phyloP scores from a whole-genome alignment of 2,329 filamentous ascomycete species.

The Cadophora sp. region DNA sequence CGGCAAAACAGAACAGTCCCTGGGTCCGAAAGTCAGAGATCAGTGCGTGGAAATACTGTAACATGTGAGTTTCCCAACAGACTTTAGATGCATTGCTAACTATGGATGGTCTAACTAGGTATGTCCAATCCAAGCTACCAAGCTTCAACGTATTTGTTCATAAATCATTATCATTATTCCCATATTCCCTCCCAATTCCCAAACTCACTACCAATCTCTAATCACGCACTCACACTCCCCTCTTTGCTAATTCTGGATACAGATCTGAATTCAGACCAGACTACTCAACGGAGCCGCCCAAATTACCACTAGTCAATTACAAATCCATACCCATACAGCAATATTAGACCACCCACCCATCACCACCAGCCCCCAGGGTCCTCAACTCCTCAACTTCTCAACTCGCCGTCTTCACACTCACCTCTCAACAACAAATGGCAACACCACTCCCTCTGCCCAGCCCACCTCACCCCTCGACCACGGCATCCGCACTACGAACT shows the following conservation, averaged over 20 bases:
- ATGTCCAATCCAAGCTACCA: background rate
- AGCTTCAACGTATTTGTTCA: background rate
- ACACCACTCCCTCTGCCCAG: background rate
- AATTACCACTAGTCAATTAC: background rate
- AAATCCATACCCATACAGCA: background rate
- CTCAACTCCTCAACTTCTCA: background rate
- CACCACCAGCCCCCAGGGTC: background rate
- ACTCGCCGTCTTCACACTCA: no score
- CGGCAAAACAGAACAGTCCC: background rate
- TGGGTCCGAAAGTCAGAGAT: background rate
- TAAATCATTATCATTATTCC: background rate
- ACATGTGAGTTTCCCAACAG: background rate
- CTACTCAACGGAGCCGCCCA: background rate
- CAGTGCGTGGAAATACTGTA: no score
- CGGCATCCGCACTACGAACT: background rate
- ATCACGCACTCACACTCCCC: background rate
- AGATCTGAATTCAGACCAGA: background rate
- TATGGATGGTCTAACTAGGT: background rate
- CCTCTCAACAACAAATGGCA: conserved; percentile 4
- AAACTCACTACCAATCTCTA: background rate
- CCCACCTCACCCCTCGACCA: background rate
- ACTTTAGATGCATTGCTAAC: conserved; percentile 10
- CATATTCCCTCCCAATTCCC: background rate
- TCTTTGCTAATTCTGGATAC: background rate
- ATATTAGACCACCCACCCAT: background rate